Percentiles rank a stretch among this genome's conserved stretches.
phyloP scores from a whole-genome alignment of 495 filamentous ascomycete species.

The Collariella sp. region DNA sequence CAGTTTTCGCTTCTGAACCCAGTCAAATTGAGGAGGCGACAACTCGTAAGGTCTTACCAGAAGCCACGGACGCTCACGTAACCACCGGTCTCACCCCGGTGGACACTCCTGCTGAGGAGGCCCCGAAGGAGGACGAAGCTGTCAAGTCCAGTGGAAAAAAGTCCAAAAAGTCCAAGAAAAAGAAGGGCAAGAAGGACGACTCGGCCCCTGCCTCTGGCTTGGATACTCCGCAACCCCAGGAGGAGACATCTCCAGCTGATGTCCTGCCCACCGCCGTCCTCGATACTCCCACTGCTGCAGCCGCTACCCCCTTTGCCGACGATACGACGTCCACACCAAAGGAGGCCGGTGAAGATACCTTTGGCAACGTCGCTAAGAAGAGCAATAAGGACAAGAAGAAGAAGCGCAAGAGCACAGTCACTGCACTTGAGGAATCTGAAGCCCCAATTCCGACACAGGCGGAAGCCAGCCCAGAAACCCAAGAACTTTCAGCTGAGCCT shows the following conservation, averaged over 20 bases:
- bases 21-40: background rate
- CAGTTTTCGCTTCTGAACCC: background rate
- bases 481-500: background rate
- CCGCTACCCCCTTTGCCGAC: background rate
- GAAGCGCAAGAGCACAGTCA: slow-evolving; percentile 16
- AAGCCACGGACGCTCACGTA: background rate
- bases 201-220: background rate
- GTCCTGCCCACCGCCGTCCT: background rate
- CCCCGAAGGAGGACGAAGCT: background rate
- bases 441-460: background rate
- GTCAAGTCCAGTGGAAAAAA: slow-evolving; percentile 14
- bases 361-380: slow-evolving; percentile 20
- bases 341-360: slow-evolving; percentile 15
- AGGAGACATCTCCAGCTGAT: background rate
- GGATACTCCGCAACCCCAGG: slow-evolving; percentile 9
- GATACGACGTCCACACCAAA: background rate
- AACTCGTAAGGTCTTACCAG: background rate
- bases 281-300: background rate
- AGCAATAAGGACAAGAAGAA: slow-evolving; percentile 23
- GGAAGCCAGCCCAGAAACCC: background rate
- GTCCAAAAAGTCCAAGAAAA: slow-evolving; percentile 25
- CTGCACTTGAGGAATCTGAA: background rate
- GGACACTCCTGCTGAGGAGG: background rate
- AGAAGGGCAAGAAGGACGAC: slow-evolving; percentile 16
- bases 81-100: background rate